Conservation (phyloP, 2,329 filamentous ascomycete species). For the Cladosporium sp. region DNA sequence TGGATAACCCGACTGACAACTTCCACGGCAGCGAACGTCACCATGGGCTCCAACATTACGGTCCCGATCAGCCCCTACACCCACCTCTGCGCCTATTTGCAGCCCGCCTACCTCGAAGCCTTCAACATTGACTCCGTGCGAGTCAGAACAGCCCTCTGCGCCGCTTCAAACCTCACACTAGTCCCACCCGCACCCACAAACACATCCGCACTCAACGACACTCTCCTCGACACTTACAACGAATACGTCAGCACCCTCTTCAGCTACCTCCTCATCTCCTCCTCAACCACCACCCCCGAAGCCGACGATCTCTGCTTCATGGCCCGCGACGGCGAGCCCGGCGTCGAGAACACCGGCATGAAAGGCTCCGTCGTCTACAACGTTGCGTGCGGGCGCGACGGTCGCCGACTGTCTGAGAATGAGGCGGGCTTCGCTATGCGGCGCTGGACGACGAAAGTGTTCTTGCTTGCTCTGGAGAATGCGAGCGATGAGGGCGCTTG, state of each 20-base stretch:
- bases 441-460: constrained; percentile 26
- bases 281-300: constrained; percentile 24
- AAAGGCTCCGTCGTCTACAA: constrained; percentile 26
- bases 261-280: constrained; percentile 26
- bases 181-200: background rate
- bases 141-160: constrained; percentile 30
- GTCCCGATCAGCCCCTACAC: constrained; percentile 24
- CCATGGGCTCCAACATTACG: background rate
- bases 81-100: constrained; percentile 34
- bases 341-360: constrained; percentile 25
- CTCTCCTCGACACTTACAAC: constrained; percentile 22
- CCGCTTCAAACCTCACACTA: constrained; percentile 4
- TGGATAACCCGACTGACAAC: background rate
- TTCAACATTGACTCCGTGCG: constrained; percentile 29
- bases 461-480: constrained; percentile 27
- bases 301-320: constrained; percentile 25
- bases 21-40: background rate
- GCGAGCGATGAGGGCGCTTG: constrained; percentile 28
- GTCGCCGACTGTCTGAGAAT: constrained; percentile 20
- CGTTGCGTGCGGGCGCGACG: constrained; percentile 28
- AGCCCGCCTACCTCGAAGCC: constrained; percentile 27
- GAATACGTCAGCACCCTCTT: constrained; percentile 28
- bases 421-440: constrained; percentile 24
- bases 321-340: constrained; percentile 10
- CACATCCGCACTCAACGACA: constrained; percentile 2